Evolutionary conservation across 768 basidiomycete genomes (phyloP), one percentile per base, ranked within the genome.

Genomic region (Pulveroboletus sp.): DNA sequence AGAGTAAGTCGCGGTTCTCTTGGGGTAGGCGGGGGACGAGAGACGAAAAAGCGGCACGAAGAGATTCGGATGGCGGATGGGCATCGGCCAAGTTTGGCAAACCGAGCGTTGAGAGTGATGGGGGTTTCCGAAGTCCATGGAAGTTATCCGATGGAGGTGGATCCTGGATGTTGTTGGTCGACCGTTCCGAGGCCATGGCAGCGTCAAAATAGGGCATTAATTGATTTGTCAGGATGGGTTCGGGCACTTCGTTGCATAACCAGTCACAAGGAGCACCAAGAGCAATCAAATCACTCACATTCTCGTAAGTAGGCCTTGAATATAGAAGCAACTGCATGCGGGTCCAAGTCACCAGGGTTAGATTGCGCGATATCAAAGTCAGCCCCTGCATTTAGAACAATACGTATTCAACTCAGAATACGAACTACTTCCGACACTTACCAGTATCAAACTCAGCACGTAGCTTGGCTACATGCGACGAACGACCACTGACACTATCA

Each of bases 231-330:
- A 97, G 69, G 42, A 97, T 84, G 0, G 87, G 83, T 52, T 90
- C 87, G 2, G 93, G 94, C 33, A 97, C 94, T 97, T 57, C 21
- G 49, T 49, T 20, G 36, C n/a, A 46, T 21, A 44, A 45, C 56
- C 37, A 55, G 29, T 39, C 31, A 43, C 38, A 41, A 13, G 35
- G 27, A 34, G n/a, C 7, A 41, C 40, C 5, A 47, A 48, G 36
- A 40, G 14, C 19, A 29, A 51, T 13, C 25, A 45, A 42, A 40
- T 9, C 38, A 77, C 94, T 74, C 69, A 95, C 94, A 72, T 78
- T 97, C 93, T 48, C 94, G 86, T 36, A 97, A 74, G 65, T 84
- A 97, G 1, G 90, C 86, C 67, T 95, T 97, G 72, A 95, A 97
- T 25, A 95, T 73, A 21, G 90, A 90, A 17, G 94, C 85, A 7